Conservation (phyloP, 176 grass and related monocot species). For the Lolium multiflorum region DNA sequence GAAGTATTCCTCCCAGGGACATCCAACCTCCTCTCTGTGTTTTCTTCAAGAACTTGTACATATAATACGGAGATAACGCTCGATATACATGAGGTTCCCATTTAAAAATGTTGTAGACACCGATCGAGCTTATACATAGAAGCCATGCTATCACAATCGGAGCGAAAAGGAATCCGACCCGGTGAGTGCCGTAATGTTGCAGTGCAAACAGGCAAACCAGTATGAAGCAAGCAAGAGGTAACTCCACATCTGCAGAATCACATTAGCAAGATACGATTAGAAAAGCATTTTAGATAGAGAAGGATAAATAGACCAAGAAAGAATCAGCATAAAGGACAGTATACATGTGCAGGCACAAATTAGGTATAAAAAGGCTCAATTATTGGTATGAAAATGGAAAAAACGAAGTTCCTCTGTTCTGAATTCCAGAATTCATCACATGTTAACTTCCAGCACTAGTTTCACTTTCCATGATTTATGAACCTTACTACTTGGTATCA, state of each 20-base stretch:
- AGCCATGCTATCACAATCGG: slow-evolving; percentile 93
- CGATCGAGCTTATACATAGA: slow-evolving; percentile 90
- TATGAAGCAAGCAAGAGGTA: slow-evolving; percentile 85
- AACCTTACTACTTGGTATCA: slow-evolving; percentile 39
- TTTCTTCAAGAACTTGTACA: slow-evolving; percentile 97
- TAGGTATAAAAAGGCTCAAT: slow-evolving; percentile 17
- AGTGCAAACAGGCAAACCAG: slow-evolving; percentile 82
- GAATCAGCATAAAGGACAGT: slow-evolving; percentile 48
- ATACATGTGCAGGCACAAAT: slow-evolving; percentile 21
- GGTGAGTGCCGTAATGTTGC: slow-evolving; percentile 98
- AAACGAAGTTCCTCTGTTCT: slow-evolving; percentile 37
- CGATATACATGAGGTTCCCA: slow-evolving; percentile 95
- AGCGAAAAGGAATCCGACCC: slow-evolving; percentile 91
- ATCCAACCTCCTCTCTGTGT: slow-evolving; percentile 96
- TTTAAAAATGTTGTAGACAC: slow-evolving; percentile 87
- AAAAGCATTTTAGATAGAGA: slow-evolving; percentile 22
- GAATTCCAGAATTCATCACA: neutral
- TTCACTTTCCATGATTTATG: neutral
- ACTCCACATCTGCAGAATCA: slow-evolving; percentile 87
- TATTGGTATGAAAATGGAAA: slow-evolving; percentile 15
- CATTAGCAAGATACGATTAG: slow-evolving; percentile 10
- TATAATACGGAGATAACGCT: slow-evolving; percentile 95
- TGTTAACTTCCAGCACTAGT: slow-evolving; percentile 1
- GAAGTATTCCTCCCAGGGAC: slow-evolving; percentile 91
- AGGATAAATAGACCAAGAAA: slow-evolving; percentile 8